Evolutionary conservation across 1,139 yeast genomes (phyloP).

Genomic region (Yamadazyma conglobata): DNA sequence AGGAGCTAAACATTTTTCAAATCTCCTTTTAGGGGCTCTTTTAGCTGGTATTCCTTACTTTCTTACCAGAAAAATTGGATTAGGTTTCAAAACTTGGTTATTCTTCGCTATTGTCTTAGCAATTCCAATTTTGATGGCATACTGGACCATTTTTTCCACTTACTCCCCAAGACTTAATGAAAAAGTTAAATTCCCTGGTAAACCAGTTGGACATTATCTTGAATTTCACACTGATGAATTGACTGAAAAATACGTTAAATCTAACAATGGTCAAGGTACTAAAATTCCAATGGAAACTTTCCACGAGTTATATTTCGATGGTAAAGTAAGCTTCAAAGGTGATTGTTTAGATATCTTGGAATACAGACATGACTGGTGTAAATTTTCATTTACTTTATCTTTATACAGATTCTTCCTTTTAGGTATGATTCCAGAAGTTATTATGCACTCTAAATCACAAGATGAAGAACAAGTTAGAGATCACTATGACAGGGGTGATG

Average conservation of each 20-base stretch:
- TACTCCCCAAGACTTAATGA: conserved; percentile 81
- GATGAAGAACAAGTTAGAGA: conserved; percentile 96
- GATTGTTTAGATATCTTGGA: conserved; percentile 83
- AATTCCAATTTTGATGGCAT: conserved; percentile 72
- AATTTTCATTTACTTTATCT: conserved; percentile 72
- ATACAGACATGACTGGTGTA: conserved; percentile 89
- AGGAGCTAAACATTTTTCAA: conserved; percentile 73
- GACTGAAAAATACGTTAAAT: conserved; percentile 59
- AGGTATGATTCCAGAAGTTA: conserved; percentile 92
- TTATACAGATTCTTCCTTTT: conserved; percentile 78
- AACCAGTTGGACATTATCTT: conserved; percentile 74
- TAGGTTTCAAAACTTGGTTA: conserved; percentile 69
- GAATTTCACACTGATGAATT: conserved; percentile 78
- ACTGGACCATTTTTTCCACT: conserved; percentile 77
- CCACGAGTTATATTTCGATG: conserved; percentile 82
- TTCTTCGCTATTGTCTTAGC: conserved; percentile 50
- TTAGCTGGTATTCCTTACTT: conserved; percentile 63
- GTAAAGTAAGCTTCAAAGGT: conserved; percentile 84
- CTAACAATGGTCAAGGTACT: conserved; percentile 54
- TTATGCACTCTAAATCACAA: conserved; percentile 87
- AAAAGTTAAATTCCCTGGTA: conserved; percentile 71
- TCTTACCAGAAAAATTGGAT: conserved; percentile 63
- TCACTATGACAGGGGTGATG: conserved; percentile 96
- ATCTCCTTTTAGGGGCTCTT: conserved; percentile 50
- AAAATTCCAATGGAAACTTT: conserved; percentile 93